phyloP scores from a whole-genome alignment of 768 basidiomycete genomes.

The Grammothele lineata region DNA sequence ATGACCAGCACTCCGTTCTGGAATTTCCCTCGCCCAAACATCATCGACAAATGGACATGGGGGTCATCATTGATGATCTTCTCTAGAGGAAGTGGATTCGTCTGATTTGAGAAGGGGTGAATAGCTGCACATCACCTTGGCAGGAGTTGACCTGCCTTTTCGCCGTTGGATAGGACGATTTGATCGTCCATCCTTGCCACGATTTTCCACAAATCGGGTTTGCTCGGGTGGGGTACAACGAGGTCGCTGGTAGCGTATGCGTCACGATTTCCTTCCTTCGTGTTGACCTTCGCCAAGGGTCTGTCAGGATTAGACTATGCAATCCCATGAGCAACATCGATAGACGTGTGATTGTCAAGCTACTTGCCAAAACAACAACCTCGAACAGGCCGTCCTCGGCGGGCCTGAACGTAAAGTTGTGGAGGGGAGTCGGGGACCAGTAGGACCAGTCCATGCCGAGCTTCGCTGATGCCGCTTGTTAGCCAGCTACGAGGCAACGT shows the following conservation, averaged over 20 bases:
- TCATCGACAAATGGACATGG: conserved; percentile 28
- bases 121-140: too few species aligned
- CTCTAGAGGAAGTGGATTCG: conserved; percentile 20
- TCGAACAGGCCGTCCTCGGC: conserved; percentile 3
- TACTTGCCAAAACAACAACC: conserved; percentile 3
- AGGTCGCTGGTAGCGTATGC: conserved; percentile 40
- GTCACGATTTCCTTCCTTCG: conserved; percentile 23
- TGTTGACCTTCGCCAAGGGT: neutral
- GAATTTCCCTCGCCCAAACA: conserved; percentile 39
- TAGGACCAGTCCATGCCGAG: conserved; percentile 13
- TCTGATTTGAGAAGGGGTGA: too few species aligned
- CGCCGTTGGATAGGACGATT: conserved; percentile 39
- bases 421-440: neutral
- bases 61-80: conserved; percentile 32
- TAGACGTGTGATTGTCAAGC: too few species aligned
- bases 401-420: neutral
- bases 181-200: conserved; percentile 45
- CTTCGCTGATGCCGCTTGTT: neutral
- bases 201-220: conserved; percentile 33
- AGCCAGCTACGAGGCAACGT: neutral
- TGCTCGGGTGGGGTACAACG: conserved; percentile 36
- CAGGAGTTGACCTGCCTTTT: too few species aligned
- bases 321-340: too few species aligned
- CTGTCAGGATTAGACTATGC: neutral
- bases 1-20: conserved; percentile 38